Conservation (phyloP, 345 rosid species). For the Streptanthus diversifolius region DNA sequence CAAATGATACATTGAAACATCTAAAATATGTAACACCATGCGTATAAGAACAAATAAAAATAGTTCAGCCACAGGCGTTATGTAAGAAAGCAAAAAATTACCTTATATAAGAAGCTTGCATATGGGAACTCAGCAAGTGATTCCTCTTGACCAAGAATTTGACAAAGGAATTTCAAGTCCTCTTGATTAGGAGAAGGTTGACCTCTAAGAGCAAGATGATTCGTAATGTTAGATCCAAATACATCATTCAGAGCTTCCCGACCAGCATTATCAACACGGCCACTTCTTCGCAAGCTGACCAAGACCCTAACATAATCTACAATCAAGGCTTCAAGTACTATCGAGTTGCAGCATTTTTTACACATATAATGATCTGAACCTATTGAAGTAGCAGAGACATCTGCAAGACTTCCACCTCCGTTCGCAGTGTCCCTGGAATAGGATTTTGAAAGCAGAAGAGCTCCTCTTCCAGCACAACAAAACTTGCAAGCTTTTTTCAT, state of each 20-base stretch:
- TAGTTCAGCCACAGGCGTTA: not conserved
- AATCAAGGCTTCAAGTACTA: slow-evolving; percentile 70
- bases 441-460: slow-evolving; percentile 56
- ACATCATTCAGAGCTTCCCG: slow-evolving; percentile 59
- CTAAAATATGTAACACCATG: not conserved
- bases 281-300: slow-evolving; percentile 70
- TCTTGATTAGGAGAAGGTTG: slow-evolving; percentile 36
- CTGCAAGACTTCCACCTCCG: slow-evolving; percentile 62
- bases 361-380: slow-evolving; percentile 59
- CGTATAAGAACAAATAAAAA: not conserved
- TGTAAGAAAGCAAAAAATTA: slow-evolving; percentile 30
- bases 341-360: slow-evolving; percentile 66
- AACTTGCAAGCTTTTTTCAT: slow-evolving; percentile 68
- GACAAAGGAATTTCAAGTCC: slow-evolving; percentile 37
- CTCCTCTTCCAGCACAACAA: slow-evolving; percentile 94
- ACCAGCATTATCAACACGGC: slow-evolving; percentile 65
- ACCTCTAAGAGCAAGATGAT: slow-evolving; percentile 40
- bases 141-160: slow-evolving; percentile 61
- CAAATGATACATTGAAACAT: slow-evolving; percentile 1
- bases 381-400: slow-evolving; percentile 47
- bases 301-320: slow-evolving; percentile 85
- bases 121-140: slow-evolving; percentile 93
- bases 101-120: slow-evolving; percentile 81
- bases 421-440: slow-evolving; percentile 55
- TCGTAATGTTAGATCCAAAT: slow-evolving; percentile 45